Conservation (phyloP, 306 rosid genomes). For the Vigna angularis region DNA sequence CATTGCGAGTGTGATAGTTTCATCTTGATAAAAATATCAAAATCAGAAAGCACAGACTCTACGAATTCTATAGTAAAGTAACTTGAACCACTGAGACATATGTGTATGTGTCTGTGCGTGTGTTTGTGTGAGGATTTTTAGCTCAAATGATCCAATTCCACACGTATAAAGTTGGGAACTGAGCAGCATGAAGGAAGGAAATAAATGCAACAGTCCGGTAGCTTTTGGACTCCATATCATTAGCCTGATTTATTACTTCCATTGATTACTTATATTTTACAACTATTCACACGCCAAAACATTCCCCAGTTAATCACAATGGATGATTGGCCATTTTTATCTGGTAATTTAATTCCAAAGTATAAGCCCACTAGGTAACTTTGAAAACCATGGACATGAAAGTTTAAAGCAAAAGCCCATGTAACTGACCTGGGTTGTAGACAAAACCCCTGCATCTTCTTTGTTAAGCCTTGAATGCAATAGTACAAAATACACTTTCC, state of each 20-base stretch:
- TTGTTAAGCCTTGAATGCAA: slow-evolving; percentile 90
- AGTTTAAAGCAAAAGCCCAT: slow-evolving; percentile 16
- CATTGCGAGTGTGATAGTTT: slow-evolving; percentile 10
- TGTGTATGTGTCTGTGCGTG: too few species aligned
- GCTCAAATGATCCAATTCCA: slow-evolving; percentile 17
- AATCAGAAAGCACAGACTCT: neutral
- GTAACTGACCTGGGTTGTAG: slow-evolving; percentile 76
- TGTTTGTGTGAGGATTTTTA: neutral
- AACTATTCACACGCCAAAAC: neutral
- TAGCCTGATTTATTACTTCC: slow-evolving; percentile 1
- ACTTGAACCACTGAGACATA: slow-evolving; percentile 2
- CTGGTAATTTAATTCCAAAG: neutral
- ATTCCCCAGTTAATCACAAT: neutral
- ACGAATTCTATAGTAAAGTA: slow-evolving; percentile 1
- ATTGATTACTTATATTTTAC: slow-evolving; percentile 12
- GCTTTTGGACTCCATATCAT: slow-evolving; percentile 2
- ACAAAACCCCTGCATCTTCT: slow-evolving; percentile 79
- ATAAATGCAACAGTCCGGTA: slow-evolving; percentile 2
- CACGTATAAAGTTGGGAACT: neutral
- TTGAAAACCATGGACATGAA: slow-evolving; percentile 5
- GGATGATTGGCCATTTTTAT: neutral
- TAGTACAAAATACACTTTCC: slow-evolving; percentile 98
- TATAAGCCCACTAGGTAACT: slow-evolving; percentile 8
- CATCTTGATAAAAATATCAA: neutral
- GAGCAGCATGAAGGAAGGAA: slow-evolving; percentile 21